A percentile compares a stretch with the other conserved stretches of the same genome.
Evolutionary conservation across 1,284 basidiomycete species (phyloP).

Genomic region (Ustilago lituana): DNA sequence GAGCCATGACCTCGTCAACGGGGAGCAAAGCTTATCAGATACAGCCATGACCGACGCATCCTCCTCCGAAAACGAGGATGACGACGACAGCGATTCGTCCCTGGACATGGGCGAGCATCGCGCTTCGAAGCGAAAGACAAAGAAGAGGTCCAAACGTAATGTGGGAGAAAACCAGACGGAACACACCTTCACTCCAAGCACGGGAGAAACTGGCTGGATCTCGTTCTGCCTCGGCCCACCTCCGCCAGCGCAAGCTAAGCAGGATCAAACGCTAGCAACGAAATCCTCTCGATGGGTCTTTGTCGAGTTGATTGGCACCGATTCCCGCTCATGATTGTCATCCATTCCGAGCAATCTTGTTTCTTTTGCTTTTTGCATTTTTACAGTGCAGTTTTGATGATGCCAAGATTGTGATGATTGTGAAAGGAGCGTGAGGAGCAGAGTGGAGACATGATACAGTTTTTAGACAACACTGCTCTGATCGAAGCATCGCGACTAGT

Average conservation of each 20-base stretch:
- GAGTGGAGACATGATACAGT: too few relatives aligned
- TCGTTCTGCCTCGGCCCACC: conserved; percentile 24
- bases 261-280: not conserved
- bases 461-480: not conserved
- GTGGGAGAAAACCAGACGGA: conserved; percentile 36
- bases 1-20: too few relatives aligned
- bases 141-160: conserved; percentile 31
- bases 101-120: conserved; percentile 24
- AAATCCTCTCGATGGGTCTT: conserved; percentile 23
- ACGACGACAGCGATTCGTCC: conserved; percentile 24
- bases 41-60: conserved; percentile 15
- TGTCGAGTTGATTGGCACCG: conserved; percentile 41
- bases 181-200: conserved; percentile 29
- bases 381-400: too few relatives aligned
- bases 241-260: not conserved
- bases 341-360: too few relatives aligned
- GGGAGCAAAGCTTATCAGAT: not conserved
- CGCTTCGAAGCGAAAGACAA: conserved; percentile 2
- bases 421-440: not conserved
- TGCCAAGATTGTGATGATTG: too few relatives aligned
- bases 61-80: conserved; percentile 20
- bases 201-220: conserved; percentile 39
- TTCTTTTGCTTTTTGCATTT: too few relatives aligned
- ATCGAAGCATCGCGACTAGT: conserved; percentile 17
- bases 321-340: conserved; percentile 34